Evolutionary conservation across 768 basidiomycete species (phyloP), one percentile per base, ranked within the genome.

Genomic region (Tricholoma furcatifolium): DNA sequence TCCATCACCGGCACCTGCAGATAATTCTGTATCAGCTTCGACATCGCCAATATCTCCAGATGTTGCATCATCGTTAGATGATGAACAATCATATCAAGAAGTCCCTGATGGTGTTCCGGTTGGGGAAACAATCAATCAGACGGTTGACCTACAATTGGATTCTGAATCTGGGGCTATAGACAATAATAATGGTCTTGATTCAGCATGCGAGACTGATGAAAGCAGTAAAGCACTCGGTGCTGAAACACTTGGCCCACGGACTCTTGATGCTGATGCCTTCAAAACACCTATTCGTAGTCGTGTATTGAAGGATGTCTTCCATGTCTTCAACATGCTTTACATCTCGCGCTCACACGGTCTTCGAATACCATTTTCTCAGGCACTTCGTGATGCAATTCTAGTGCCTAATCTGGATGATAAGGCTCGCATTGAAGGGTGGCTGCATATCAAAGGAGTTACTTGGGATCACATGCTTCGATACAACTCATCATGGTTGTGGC

Each of bases 291-390:
- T 56, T 18, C 49, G 56, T 0, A 59, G 60, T 23, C 56, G 65
- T 1, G 65, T 70, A 21, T 17, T 70, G 0, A 67, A 69, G n/a
- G 69, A 70, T 24, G 32, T 54, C 0, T 70, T 62, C 36, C 67
- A 69, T 41, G 42, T 67, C 0, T 66, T 70, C 30, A 61, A 70
- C 34, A 67, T 67, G 62, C 50, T 70, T 21, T 53, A 58, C 2
- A 60, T 70, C 12, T 60, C 66, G 0, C 23, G 44, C 1, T 47
- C 20, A 0, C 68, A 71, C 60, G 67, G 63, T 2, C 54, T 69
- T 11, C 61, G 61, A 6, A 20, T 54, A n/a, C 50, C 55, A 4
- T 66, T 66, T 55, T 21, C 54, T 7, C 21, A 43, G 5, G 60
- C 60, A 0, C 50, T 66, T 18, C 55, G 58, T 8, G 64, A 64